Evolutionary conservation across 108 stramenopile species (phyloP), one percentile per base, ranked within the genome.

Genomic region (Parmales sp.): DNA sequence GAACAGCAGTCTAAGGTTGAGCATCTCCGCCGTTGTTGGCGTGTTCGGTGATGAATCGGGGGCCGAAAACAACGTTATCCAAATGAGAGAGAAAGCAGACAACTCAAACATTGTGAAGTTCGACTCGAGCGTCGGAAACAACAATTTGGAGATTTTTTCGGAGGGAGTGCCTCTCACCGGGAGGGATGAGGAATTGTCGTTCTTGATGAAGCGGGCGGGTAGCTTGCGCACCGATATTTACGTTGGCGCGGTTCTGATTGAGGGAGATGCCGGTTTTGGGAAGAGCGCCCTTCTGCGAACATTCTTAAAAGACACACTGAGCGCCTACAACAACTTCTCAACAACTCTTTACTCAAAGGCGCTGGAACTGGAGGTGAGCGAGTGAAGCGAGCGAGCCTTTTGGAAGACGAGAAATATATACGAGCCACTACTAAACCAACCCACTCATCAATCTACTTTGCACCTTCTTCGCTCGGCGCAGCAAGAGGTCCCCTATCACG

Each of bases 401-500:
- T n/a, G n/a, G n/a, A n/a, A n/a, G n/a, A n/a, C n/a, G n/a, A n/a
- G n/a, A n/a, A n/a, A n/a, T n/a, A n/a, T n/a, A n/a, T n/a, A n/a
- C n/a, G n/a, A n/a, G n/a, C n/a, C n/a, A n/a, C n/a, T n/a, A n/a
- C n/a, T n/a, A n/a, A n/a, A n/a, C n/a, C n/a, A n/a, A n/a, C n/a
- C n/a, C n/a, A n/a, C n/a, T n/a, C n/a, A n/a, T n/a, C n/a, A n/a
- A n/a, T n/a, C n/a, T n/a, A n/a, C n/a, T n/a, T n/a, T n/a, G n/a
- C n/a, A n/a, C n/a, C n/a, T n/a, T n/a, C n/a, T n/a, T n/a, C n/a
- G n/a, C n/a, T n/a, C n/a, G n/a, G n/a, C n/a, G n/a, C n/a, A n/a
- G 54, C 54, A 60, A 20, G 54, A 60, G 54, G 36, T 60, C 16
- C 54, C 54, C 31, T 60, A 34, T 16, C 54, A 60, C 54, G 54